A percentile compares a stretch with the other conserved stretches of the same genome.
Conservation (phyloP, 106 monocot species). For the Dendrobium officinale region DNA sequence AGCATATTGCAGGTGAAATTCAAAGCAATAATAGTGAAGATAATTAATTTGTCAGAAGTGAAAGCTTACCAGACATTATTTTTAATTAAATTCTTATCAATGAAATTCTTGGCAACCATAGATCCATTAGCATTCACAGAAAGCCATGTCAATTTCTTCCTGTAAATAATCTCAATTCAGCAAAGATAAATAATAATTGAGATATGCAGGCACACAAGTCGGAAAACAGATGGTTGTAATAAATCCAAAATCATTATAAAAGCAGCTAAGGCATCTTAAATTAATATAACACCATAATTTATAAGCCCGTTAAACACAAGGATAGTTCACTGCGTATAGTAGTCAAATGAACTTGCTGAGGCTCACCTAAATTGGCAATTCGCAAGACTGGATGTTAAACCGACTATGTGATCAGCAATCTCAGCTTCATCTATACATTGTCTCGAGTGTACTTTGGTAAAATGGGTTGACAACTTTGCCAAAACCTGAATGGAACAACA, state of each 20-base stretch:
- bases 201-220: neutral
- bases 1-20: neutral
- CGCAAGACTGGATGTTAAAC: conserved; percentile 86
- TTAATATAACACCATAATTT: neutral
- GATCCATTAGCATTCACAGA: conserved; percentile 84
- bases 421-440: conserved; percentile 95
- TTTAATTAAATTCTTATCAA: conserved; percentile 67
- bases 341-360: too few relatives aligned
- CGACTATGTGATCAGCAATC: conserved; percentile 80
- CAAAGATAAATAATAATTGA: neutral
- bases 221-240: neutral
- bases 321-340: too few relatives aligned
- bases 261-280: neutral
- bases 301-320: neutral
- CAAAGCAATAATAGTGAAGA: neutral
- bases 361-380: conserved; percentile 74
- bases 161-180: conserved; percentile 21
- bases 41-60: conserved; percentile 1
- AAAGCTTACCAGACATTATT: conserved; percentile 58
- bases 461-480: conserved; percentile 68
- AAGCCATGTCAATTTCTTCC: conserved; percentile 77
- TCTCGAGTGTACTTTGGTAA: conserved; percentile 68
- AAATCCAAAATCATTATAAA: neutral
- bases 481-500: conserved; percentile 32
- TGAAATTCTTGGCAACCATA: conserved; percentile 53